Base-by-base conservation (phyloP, 2,329 filamentous ascomycete species). In the Aspergillus sp. region DNA sequence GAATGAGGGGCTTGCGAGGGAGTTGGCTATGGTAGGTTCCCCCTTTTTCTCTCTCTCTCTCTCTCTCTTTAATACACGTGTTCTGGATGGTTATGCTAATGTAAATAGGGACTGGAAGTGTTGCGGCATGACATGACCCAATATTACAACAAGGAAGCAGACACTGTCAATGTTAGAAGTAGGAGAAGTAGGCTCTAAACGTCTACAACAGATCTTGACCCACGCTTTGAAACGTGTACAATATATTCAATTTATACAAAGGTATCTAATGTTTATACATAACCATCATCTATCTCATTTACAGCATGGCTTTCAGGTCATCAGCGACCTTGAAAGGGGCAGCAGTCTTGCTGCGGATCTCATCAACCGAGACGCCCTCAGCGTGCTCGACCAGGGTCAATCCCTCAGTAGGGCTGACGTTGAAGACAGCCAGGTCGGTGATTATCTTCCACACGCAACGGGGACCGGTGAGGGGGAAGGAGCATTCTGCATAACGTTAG, bases 401-500 rank as follows among this genome's bases (percentile, higher is more conserved):
- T 51, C 64, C 64, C 39, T 81, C 77, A 41, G 69, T 70, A 30
- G 84, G 75, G 66, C 91, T 86, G 50, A 93, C 87, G 51, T 90
- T 80, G 61, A 86, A 86, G 2, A 86, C 83, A 51, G 77, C 77
- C 71, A 91, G 68, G 56, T 93, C 84, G 3, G 83, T 87, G 52
- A 86, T 85, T 53, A 87, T 85, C 27, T 81, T 85, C 70, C 80
- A 84, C 13, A 86, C 83, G 33, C 81, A 80, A 43, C 72, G 71
- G 49, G 80, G 80, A 1, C 84, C 84, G 1, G 84, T 87, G 56
- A 87, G 67, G 2, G 84, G 84, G 66, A 87, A 70, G 2, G 68
- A 74, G 68, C 84, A 86, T 53, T 74, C 72, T 64, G 81, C 72
- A 30, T 13, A 7, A 43, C 20, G 3, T 45, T 22, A 45, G 27